phyloP scores from a whole-genome alignment of 176 grass and related monocot species.

The barley (Hordeum vulgare) region MorexV3_pseudomolecules_assembly NC_058524.1:604988024-604988523 shows the following conservation, averaged over 20 bases:
- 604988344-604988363: too few species aligned
- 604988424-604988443: too few species aligned
- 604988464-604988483: too few species aligned
- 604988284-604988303: conserved; percentile 30
- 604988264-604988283: conserved; percentile 23
- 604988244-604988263: neutral
- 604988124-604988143: neutral
- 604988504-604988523: too few species aligned
- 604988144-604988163: neutral
- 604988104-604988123: too few species aligned
- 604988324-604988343: too few species aligned
- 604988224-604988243: conserved; percentile 7
- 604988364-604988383: too few species aligned
- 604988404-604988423: too few species aligned
- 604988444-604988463: too few species aligned
- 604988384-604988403: too few species aligned
- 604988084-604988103: neutral
- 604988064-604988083: neutral
- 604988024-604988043: neutral
- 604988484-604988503: too few species aligned
- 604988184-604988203: neutral
- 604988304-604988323: too few species aligned
- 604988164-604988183: neutral
- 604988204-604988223: neutral
- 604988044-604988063: neutral